A percentile compares a stretch with the other conserved stretches of the same genome.
Evolutionary conservation across 139 green algal species (phyloP).

Genomic region (Raphidocelis subcapitata): DNA sequence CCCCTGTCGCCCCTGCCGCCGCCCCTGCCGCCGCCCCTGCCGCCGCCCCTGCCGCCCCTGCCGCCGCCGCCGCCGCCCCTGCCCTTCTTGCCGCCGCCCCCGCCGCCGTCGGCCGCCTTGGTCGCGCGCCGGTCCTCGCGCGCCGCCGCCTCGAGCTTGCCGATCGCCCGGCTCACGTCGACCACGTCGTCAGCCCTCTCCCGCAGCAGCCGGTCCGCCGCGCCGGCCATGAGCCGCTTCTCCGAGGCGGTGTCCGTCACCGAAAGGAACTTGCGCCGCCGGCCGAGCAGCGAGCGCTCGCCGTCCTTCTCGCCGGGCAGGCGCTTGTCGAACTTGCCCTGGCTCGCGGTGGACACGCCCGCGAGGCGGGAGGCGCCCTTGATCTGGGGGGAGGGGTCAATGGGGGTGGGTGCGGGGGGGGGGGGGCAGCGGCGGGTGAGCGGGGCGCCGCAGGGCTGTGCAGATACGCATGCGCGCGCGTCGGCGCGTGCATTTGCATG

Average conservation of each 20-base stretch:
- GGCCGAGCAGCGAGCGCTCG: conserved; percentile 47
- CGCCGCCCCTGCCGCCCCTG: not conserved
- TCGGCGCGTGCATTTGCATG: too few species aligned
- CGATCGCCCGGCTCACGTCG: conserved; percentile 62
- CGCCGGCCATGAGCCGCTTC: conserved; percentile 29
- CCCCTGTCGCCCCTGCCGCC: not conserved
- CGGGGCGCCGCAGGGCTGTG: not conserved
- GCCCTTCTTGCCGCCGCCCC: conserved; percentile 10
- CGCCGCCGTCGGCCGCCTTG: conserved; percentile 23
- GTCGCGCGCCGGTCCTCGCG: conserved; percentile 39
- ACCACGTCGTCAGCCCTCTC: conserved; percentile 74
- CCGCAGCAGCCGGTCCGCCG: conserved; percentile 70
- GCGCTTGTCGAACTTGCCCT: conserved; percentile 93
- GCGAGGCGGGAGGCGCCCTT: conserved; percentile 62
- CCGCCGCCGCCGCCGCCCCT: conserved; percentile 16
- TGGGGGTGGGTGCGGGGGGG: too few species aligned
- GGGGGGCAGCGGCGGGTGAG: too few species aligned
- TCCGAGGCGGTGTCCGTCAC: conserved; percentile 53
- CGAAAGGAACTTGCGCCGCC: conserved; percentile 58
- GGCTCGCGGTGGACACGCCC: conserved; percentile 87
- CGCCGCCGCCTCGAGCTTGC: conserved; percentile 49
- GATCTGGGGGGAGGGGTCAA: conserved; percentile 51
- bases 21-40: not conserved
- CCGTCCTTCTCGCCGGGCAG: conserved; percentile 62
- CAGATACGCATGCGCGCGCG: not conserved